Evolutionary conservation across 2,329 filamentous ascomycete species (phyloP).

Genomic region (Penicillium corylophilum): DNA sequence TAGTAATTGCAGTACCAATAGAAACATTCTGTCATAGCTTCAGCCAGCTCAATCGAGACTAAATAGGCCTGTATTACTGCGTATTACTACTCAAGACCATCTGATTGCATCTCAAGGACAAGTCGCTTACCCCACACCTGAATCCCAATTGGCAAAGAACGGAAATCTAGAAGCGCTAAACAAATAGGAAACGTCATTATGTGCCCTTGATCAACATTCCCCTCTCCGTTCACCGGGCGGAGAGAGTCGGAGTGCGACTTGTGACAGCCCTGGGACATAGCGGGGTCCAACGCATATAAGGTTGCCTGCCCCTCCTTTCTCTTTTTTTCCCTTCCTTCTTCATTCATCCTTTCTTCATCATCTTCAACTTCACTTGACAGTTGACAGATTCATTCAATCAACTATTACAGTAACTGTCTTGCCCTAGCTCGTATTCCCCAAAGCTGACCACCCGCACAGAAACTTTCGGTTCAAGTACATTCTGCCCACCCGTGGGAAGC

Average conservation of each 20-base stretch:
- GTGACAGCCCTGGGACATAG: constrained; percentile 9
- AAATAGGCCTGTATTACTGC: background rate
- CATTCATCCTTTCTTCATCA: constrained; percentile 3
- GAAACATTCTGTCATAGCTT: background rate
- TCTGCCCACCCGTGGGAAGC: constrained; percentile 32
- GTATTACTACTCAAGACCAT: background rate
- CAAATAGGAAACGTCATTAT: constrained; percentile 17
- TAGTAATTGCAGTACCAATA: background rate
- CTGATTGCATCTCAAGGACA: background rate
- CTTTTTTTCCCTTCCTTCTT: constrained; percentile 5
- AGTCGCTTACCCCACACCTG: background rate
- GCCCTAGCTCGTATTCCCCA: background rate
- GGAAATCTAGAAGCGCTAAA: background rate
- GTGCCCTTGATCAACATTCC: constrained; percentile 9
- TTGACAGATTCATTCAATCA: constrained; percentile 1
- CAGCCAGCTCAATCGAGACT: background rate
- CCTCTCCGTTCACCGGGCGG: constrained; percentile 18
- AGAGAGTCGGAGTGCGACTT: constrained; percentile 19
- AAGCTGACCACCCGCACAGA: constrained; percentile 18
- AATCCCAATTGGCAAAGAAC: background rate
- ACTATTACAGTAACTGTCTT: constrained; percentile 19
- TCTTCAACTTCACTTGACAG: constrained; percentile 2
- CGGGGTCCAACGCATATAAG: constrained; percentile 41
- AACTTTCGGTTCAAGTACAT: constrained; percentile 21
- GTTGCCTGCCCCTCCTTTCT: constrained; percentile 20